phyloP scores from a whole-genome alignment of 2,329 filamentous ascomycete species.

The Aspergillus quadricinctus region DNA sequence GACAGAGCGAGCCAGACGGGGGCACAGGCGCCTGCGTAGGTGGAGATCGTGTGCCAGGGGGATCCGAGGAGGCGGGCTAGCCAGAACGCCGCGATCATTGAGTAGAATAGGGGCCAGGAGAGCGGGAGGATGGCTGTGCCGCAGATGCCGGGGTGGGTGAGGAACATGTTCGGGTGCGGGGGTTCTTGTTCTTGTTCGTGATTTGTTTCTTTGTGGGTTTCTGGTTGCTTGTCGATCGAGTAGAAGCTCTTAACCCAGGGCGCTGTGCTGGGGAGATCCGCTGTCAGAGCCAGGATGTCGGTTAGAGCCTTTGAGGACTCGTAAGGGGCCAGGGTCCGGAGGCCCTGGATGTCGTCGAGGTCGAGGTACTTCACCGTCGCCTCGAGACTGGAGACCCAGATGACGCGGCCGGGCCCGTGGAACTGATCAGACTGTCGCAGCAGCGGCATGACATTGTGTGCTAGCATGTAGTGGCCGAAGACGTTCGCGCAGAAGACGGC shows the following conservation, averaged over 20 bases:
- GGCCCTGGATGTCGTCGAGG: conserved; percentile 69
- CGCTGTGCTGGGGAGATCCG: conserved; percentile 59
- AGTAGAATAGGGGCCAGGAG: conserved; percentile 62
- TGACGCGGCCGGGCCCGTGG: conserved; percentile 58
- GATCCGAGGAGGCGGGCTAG: conserved; percentile 74
- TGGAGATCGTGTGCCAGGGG: conserved; percentile 77
- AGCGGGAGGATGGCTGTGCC: conserved; percentile 77
- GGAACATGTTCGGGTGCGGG: conserved; percentile 61
- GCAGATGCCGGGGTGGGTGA: conserved; percentile 83
- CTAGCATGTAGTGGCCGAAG: conserved; percentile 90
- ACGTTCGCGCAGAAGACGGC: conserved; percentile 87
- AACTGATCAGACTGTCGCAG: conserved; percentile 50
- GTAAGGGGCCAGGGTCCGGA: conserved; percentile 63
- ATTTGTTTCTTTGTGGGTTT: conserved; percentile 5
- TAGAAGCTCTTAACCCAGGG: conserved; percentile 58
- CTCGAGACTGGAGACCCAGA: conserved; percentile 86
- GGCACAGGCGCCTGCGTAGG: conserved; percentile 71
- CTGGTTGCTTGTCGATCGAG: conserved; percentile 26
- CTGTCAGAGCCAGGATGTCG: conserved; percentile 74
- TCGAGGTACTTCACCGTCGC: conserved; percentile 56
- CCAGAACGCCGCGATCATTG: conserved; percentile 65
- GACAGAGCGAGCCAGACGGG: conserved; percentile 75
- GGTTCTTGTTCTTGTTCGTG: conserved; percentile 14
- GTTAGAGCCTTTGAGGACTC: conserved; percentile 84
- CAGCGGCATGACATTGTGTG: conserved; percentile 72